Evolutionary conservation across 164 flowering plant genomes (phyloP), one percentile per base, ranked within the genome.

Genomic region (Piper longum): DNA sequence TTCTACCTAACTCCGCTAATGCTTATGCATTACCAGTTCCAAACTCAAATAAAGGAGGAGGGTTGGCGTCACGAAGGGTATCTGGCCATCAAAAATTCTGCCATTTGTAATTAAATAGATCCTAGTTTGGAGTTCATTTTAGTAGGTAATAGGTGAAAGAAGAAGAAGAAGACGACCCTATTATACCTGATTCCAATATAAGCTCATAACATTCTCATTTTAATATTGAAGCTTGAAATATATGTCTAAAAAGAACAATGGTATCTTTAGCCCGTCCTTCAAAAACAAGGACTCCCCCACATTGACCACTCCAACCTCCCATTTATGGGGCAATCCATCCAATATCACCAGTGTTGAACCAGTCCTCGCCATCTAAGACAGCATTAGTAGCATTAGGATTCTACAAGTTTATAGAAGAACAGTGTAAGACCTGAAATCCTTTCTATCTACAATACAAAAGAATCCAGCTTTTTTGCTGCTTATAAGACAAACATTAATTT

Each of bases 221-320:
- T 14, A 48, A 9, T 12, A 5, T 48, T 48, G 3, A 9, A 48
- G 7, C 14, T 12, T 14, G 14, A 48, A 48, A 1, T 66, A 9
- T 77, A 92, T 96, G 96, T 74, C 96, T 83, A 42, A 81, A 78
- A 64, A 92, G 98, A 70, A 92, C 98, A 64, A 92, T 92, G 17
- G 98, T 89, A 73, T 92, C 98, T 69, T 92, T 92, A n/a, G 87
- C 91, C 65, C 98, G 96, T 9, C 98, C 98, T 72, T 92, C 96
- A 61, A 89, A 86, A 78, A 89, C 91, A 65, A 92, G 36, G 45
- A 92, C 71, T 54, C 96, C 98, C 58, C 96, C 89, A 77, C 82
- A 78, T 19, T 43, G 70, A 63, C 96, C 87, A 75, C 96, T 85
- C 64, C 95, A 73, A 54, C 98, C 98, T 43, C 13, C 67, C 60